phyloP scores from a whole-genome alignment of 805 yeast species.

The Candida maris region DNA sequence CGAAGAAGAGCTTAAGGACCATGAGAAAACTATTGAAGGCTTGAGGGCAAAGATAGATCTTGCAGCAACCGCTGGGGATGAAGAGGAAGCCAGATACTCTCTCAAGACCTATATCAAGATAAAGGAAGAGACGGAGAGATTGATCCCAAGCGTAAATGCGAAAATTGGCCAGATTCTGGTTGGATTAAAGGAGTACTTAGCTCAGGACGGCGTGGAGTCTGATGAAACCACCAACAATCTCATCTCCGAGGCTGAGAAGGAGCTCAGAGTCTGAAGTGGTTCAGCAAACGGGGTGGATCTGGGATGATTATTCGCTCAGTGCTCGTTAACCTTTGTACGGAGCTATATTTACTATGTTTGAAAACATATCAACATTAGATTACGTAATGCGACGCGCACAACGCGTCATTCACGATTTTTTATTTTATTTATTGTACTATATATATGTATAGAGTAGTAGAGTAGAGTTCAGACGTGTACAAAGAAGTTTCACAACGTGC shows the following conservation, averaged over 20 bases:
- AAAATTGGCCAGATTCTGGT: slow-evolving; percentile 22
- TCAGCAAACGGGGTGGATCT: no score
- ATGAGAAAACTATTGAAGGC: slow-evolving; percentile 11
- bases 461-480: no score
- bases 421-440: no score
- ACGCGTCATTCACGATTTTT: not conserved
- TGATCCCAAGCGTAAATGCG: slow-evolving; percentile 24
- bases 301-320: no score
- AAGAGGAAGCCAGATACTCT: slow-evolving; percentile 26
- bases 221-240: slow-evolving; percentile 19
- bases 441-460: no score
- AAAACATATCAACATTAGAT: not conserved
- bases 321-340: no score
- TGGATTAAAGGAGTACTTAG: slow-evolving; percentile 22
- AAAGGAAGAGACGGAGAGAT: slow-evolving; percentile 27
- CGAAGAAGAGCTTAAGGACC: slow-evolving; percentile 47
- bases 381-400: slow-evolving; percentile 3
- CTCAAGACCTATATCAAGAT: slow-evolving; percentile 25
- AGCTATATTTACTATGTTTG: no score
- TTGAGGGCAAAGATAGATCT: slow-evolving; percentile 10
- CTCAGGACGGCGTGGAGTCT: slow-evolving; percentile 17
- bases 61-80: slow-evolving; percentile 7
- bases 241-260: slow-evolving; percentile 23
- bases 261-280: no score
- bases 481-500: no score